Base-by-base conservation (phyloP, 2,329 filamentous ascomycete species). In the Aspergillus intermedius region DNA sequence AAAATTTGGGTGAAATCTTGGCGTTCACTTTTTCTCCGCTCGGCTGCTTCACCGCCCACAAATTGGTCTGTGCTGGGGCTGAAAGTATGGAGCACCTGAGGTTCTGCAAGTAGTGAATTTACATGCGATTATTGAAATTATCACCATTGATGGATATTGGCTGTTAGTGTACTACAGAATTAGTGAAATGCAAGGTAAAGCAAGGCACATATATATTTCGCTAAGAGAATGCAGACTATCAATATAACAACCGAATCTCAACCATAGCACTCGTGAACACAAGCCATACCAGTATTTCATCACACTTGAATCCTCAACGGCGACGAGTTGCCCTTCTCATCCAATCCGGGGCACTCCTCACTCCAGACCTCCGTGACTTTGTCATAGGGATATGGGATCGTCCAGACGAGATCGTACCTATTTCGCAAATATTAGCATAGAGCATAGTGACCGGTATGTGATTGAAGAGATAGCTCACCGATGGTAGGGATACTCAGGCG, bases 1-100 rank as follows among this genome's bases (percentile, higher is more conserved):
- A 69, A 68, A 69, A 68, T 60, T 64, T 63, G 60, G 61, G 61
- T 63, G 60, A 65, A 68, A 66, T 67, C 66, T 69, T 67, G 65
- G 65, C 65, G 57, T 54, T 53, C 47, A 53, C 34, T 50, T 52
- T 55, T 58, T 60, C 63, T 64, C 63, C 63, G 61, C 63, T 62
- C 54, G 56, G 54, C 54, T 62, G 48, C 22, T 56, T 62, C 56
- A 62, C 60, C 59, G 59, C 60, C 57, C 43, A 41, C 54, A 12
- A 7, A 19, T 22, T 40, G n/a, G 37, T 15, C 9, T 30, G 25
- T 30, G 25, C 25, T 30, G 4, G 21, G 21, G 21, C 21, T 22
- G 21, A 4, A 22, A 22, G 21, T 22, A 22, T 22, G 21, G 21
- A 22, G 21, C 21, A 22, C 5, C 21, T 22, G 21, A 22, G 21